phyloP scores from a whole-genome alignment of 169 alveolate species.

The Plasmodium vivax region DNA sequence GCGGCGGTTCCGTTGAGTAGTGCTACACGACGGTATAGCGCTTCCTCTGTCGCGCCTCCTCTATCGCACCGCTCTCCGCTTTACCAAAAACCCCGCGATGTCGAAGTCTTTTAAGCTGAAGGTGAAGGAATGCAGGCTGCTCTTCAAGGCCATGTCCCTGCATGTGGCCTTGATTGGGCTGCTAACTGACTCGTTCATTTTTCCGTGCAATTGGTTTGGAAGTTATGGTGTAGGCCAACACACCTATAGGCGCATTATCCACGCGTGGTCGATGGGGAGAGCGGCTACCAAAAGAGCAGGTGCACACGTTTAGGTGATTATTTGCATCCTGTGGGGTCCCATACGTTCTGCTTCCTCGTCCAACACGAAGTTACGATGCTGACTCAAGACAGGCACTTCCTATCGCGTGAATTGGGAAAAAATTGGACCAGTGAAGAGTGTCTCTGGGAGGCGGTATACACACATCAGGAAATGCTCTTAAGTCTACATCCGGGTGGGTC shows the following conservation, averaged over 20 bases:
- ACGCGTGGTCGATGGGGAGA: neutral
- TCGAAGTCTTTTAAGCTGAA: slow-evolving; percentile 85
- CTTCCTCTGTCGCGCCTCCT: neutral
- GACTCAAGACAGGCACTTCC: neutral
- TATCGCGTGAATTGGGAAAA: neutral
- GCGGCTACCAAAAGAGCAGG: neutral
- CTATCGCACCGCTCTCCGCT: neutral
- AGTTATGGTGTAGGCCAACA: neutral
- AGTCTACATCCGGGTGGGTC: neutral
- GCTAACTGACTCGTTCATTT: slow-evolving; percentile 62
- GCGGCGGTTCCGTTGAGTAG: neutral
- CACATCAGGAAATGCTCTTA: neutral
- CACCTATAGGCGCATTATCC: neutral
- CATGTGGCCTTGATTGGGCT: slow-evolving; percentile 77
- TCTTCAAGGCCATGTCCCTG: slow-evolving; percentile 80
- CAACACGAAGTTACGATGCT: neutral
- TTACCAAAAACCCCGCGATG: slow-evolving; percentile 84
- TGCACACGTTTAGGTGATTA: neutral
- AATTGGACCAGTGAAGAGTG: neutral
- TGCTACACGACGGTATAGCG: neutral
- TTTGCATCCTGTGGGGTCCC: neutral
- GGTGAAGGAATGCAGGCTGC: slow-evolving; percentile 81
- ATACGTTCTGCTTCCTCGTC: neutral
- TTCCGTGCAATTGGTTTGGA: neutral
- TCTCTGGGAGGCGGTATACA: neutral